Percentiles rank a stretch among this genome's conserved stretches.
Conservation (phyloP, 768 basidiomycete species). For the Tylopilus intermedius region DNA sequence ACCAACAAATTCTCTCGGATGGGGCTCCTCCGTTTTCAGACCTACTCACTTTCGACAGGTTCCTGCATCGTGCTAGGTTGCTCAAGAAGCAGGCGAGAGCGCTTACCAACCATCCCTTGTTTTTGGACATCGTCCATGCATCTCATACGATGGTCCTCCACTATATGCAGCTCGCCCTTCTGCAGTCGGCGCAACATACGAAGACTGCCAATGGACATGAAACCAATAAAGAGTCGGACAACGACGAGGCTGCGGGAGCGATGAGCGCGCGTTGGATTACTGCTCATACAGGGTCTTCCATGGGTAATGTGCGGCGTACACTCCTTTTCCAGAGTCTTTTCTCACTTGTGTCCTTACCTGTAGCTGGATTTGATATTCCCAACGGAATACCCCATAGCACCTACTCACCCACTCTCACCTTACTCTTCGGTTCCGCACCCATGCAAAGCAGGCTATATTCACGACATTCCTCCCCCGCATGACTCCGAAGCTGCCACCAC, state of each 20-base stretch:
- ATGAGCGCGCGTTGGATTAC: background rate
- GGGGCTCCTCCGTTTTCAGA: slow-evolving; percentile 36
- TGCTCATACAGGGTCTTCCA: slow-evolving; percentile 16
- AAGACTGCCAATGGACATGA: background rate
- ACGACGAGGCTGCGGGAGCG: background rate
- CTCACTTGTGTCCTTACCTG: background rate
- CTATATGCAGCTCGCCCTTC: slow-evolving; percentile 1
- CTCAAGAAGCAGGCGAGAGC: slow-evolving; percentile 34
- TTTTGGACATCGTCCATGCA: slow-evolving; percentile 36
- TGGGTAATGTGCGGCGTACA: slow-evolving; percentile 27
- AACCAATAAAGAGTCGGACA: background rate
- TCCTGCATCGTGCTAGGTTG: slow-evolving; percentile 38
- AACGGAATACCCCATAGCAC: slow-evolving; percentile 32
- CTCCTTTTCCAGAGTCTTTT: background rate
- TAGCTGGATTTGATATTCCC: slow-evolving; percentile 36
- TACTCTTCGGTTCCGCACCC: slow-evolving; percentile 15
- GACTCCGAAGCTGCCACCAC: background rate
- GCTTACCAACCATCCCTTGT: slow-evolving; percentile 40
- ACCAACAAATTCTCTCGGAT: background rate
- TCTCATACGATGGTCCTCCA: slow-evolving; percentile 5
- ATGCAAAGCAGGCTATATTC: slow-evolving; percentile 3
- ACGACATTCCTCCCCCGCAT: background rate
- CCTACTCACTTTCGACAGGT: slow-evolving; percentile 42
- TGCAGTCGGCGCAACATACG: slow-evolving; percentile 22
- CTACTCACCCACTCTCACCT: slow-evolving; percentile 20